Base-by-base conservation (phyloP, 305 asterid species). In the Andrographis paniculata region DNA sequence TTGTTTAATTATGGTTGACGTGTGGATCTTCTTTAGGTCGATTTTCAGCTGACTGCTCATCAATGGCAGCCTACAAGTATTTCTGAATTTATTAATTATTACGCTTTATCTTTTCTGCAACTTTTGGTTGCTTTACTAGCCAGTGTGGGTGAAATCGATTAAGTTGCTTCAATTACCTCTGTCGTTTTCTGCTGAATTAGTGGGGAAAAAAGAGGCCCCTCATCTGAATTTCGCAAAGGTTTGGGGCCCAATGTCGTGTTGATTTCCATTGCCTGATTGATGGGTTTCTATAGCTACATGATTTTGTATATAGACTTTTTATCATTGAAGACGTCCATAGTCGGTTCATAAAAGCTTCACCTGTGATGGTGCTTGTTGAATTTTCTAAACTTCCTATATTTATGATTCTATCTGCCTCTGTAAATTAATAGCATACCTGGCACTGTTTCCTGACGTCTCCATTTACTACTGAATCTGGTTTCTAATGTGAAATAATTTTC, bases 121-220 rank as follows among this genome's bases (percentile, higher is more conserved):
- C 57, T 48, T 66, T 59, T 54, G 56, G 53, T 17, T 56, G 50
- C 50, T 64, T 72, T 54, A 7, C 4, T 66, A 70, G 70, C 59
- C 60, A 66, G 54, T 50, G 72, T 69, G 47, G 69, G 69, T 44
- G 69, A 50, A 50, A 68, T 67, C 69, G 68, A 65, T 66, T 69
- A 55, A 58, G 44, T 59, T 59, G 64, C 53, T 60, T 56, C 50
- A 40, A 35, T 63, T 62, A 56, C 40, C 47, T 22, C 28, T 19
- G 10, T 40, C 62, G 17, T 47, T 35, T 50, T 66, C 57, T 67
- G 50, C 64, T 68, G 74, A 74, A 59, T 69, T 68, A 51, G 66
- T 64, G 80, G 71, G 49, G 48, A 46, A 39, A 57, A 39, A 57
- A 58, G 79, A 84, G 73, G 52, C 85, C 92, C 54, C 65, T 63